Conservation (phyloP, 2,329 filamentous ascomycete species). For the Zalaria obscura region DNA sequence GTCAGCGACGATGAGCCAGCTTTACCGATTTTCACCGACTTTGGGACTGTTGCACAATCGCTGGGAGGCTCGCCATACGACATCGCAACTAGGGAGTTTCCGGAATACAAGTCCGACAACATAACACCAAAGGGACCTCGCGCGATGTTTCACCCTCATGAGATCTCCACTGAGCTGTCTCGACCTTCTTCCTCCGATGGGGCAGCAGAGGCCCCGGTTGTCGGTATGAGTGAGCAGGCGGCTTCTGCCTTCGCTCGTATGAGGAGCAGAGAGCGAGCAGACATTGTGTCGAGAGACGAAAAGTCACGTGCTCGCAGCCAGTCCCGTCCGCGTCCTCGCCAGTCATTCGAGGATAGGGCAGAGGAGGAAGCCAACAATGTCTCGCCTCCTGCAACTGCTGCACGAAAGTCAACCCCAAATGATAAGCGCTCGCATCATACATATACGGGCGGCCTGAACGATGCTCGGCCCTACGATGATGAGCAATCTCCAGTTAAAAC, state of each 20-base stretch:
- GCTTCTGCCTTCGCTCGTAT: conserved; percentile 1
- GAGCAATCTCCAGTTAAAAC: too few species aligned
- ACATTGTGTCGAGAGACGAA: neutral
- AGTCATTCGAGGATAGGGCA: too few species aligned
- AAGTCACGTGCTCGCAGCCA: neutral
- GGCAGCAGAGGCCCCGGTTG: neutral
- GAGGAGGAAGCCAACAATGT: too few species aligned
- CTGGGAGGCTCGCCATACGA: conserved; percentile 31
- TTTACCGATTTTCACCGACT: conserved; percentile 17
- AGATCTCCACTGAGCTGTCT: neutral
- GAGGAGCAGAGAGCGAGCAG: conserved; percentile 7
- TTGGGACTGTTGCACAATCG: conserved; percentile 25
- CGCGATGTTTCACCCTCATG: conserved; percentile 3
- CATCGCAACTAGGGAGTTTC: conserved; percentile 15
- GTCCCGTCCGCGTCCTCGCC: neutral
- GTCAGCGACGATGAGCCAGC: conserved; percentile 7
- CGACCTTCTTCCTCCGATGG: neutral
- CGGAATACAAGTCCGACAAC: conserved; percentile 1
- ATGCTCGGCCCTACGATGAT: too few species aligned
- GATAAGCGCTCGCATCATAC: too few species aligned
- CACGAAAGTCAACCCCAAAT: too few species aligned
- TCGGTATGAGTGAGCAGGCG: conserved; percentile 1
- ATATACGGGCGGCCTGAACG: too few species aligned
- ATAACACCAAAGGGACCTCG: conserved; percentile 3
- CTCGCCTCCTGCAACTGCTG: too few species aligned